Conservation (phyloP, 2,329 filamentous ascomycete species). For the Botrytis tulipae region DNA sequence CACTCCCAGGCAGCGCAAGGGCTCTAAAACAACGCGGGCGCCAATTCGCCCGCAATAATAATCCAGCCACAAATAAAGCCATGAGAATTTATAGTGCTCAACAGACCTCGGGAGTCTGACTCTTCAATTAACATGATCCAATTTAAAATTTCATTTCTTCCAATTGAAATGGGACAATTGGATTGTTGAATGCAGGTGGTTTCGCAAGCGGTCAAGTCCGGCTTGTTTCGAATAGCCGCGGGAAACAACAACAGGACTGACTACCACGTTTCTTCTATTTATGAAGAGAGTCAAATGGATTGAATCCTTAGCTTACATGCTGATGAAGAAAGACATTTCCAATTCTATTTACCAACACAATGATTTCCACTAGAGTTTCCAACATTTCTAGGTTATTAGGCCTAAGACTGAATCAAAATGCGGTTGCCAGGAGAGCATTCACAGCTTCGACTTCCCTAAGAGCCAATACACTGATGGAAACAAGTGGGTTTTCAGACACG, state of each 20-base stretch:
- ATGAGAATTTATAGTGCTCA: not conserved
- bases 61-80: not conserved
- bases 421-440: conserved; percentile 23
- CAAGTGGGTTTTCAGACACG: conserved; percentile 67
- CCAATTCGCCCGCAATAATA: not conserved
- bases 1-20: not conserved
- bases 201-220: not conserved
- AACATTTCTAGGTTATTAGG: not conserved
- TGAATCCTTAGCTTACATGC: too few relatives aligned
- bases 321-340: not conserved
- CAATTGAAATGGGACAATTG: not conserved
- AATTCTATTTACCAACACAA: not conserved
- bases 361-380: conserved; percentile 10
- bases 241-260: not conserved
- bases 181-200: not conserved
- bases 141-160: not conserved
- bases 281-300: not conserved
- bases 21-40: not conserved
- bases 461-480: conserved; percentile 60
- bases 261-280: not conserved
- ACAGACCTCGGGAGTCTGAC: not conserved
- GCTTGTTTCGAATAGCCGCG: not conserved
- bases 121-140: not conserved
- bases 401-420: not conserved
- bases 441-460: conserved; percentile 26